A percentile compares a stretch with the other conserved stretches of the same genome.
Conservation (phyloP, 352 stramenopile species). For the Blastocystis sp. region DNA sequence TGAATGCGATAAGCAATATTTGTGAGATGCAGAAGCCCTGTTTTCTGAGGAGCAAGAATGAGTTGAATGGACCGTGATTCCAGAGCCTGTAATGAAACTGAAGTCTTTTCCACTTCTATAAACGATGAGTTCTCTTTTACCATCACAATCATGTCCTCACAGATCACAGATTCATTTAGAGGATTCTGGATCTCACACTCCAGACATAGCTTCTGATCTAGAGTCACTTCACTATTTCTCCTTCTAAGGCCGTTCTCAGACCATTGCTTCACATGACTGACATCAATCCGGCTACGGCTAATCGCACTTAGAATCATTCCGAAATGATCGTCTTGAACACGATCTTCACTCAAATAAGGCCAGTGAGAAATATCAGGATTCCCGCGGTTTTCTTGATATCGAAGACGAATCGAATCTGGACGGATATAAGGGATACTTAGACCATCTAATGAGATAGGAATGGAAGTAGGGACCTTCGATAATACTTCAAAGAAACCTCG, state of each 20-base stretch:
- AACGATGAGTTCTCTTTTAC: background rate
- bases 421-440: background rate
- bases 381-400: constrained; percentile 12
- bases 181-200: constrained; percentile 6
- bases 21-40: background rate
- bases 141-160: background rate
- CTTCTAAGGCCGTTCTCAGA: background rate
- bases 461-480: background rate
- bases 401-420: background rate
- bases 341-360: constrained; percentile 1
- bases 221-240: background rate
- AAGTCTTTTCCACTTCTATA: background rate
- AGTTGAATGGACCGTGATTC: background rate
- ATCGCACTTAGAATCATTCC: background rate
- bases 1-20: background rate
- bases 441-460: background rate
- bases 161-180: background rate
- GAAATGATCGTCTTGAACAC: background rate
- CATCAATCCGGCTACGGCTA: background rate
- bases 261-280: background rate
- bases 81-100: background rate
- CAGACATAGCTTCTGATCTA: background rate
- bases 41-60: background rate
- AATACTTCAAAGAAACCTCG: background rate
- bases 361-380: background rate